Evolutionary conservation across 768 basidiomycete genomes (phyloP).

Genomic region (Russula abietina): DNA sequence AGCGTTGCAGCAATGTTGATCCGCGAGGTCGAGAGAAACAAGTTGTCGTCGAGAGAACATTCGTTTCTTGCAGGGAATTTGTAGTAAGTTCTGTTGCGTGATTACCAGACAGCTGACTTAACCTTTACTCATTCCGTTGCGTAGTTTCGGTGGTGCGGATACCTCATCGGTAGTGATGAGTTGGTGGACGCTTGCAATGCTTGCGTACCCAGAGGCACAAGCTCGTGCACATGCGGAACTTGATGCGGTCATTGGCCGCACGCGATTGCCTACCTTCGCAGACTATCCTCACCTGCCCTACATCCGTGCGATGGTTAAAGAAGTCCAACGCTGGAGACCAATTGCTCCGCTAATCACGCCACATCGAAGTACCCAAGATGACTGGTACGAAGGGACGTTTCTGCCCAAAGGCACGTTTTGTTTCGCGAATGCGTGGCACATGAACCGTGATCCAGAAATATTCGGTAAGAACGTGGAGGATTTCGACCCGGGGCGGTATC

Average conservation of each 20-base stretch:
- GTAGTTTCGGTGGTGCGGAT: neutral
- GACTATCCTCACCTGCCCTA: slow-evolving; percentile 8
- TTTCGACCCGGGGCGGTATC: neutral
- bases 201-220: slow-evolving; percentile 2
- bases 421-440: neutral
- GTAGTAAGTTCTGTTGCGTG: neutral
- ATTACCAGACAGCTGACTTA: neutral
- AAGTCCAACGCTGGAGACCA: neutral
- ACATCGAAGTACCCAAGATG: neutral
- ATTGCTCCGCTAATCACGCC: neutral
- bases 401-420: neutral
- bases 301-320: slow-evolving; percentile 8
- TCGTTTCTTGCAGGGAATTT: neutral
- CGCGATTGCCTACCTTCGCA: neutral
- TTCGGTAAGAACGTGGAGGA: neutral
- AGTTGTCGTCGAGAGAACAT: neutral
- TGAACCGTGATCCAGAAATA: neutral
- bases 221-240: neutral
- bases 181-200: neutral
- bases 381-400: slow-evolving; percentile 2
- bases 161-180: neutral
- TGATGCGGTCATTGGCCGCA: neutral
- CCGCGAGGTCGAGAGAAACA: too few relatives aligned
- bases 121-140: too few relatives aligned
- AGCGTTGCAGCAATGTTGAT: neutral